phyloP scores from a whole-genome alignment of 2,329 filamentous ascomycete species.

The Stromatinia cepivora region DNA sequence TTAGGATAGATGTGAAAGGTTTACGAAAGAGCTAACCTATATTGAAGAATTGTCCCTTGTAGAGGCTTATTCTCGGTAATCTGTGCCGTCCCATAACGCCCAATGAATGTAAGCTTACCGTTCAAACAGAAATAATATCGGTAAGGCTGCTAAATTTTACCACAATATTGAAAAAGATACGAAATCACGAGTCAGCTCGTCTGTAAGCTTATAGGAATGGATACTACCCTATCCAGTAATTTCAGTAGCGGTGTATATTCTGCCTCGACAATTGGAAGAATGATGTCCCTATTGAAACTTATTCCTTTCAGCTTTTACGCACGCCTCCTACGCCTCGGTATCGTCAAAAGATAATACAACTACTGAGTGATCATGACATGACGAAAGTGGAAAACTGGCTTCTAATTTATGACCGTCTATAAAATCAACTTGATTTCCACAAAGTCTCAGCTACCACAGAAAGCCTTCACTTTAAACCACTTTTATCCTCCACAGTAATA shows the following conservation, averaged over 20 bases:
- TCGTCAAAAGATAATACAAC: neutral
- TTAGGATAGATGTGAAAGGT: neutral
- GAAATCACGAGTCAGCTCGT: neutral
- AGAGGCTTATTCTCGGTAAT: neutral
- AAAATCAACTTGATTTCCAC: neutral
- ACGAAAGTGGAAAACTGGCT: neutral
- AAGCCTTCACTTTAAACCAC: rapidly evolving
- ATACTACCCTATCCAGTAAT: neutral
- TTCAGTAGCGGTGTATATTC: neutral
- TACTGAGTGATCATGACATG: neutral
- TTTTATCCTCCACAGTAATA: neutral
- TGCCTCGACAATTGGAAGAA: neutral
- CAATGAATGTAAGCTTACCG: conserved; percentile 8
- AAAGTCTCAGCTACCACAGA: neutral
- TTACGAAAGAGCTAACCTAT: neutral
- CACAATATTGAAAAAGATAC: neutral
- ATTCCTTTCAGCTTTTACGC: neutral
- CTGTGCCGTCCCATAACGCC: neutral
- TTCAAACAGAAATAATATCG: neutral
- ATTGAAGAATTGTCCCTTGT: neutral
- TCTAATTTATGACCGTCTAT: neutral
- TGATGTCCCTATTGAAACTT: neutral
- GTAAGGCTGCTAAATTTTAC: neutral
- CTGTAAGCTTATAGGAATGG: neutral
- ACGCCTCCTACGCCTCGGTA: neutral